Conservation (phyloP, 208 protist genomes). For the Leishmania lainsoni region DNA sequence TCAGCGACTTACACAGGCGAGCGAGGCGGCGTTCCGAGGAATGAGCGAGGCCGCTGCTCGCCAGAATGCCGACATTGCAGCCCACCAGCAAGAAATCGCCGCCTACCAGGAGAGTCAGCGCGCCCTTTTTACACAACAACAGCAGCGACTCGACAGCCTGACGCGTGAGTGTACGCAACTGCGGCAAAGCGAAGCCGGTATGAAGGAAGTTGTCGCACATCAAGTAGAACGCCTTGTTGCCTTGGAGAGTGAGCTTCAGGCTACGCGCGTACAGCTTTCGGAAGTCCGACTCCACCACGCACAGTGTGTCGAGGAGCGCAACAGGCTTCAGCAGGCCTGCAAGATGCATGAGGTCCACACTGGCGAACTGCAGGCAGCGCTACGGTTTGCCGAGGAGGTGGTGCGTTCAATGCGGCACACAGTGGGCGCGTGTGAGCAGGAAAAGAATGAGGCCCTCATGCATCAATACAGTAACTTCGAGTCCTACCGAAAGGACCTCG, state of each 20-base stretch:
- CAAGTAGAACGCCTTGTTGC: constrained; percentile 32
- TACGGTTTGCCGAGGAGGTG: constrained; percentile 29
- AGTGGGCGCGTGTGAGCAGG: constrained; percentile 24
- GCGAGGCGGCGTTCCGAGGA: constrained; percentile 24
- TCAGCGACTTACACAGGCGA: constrained; percentile 23
- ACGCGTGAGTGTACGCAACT: constrained; percentile 29
- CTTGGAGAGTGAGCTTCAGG: constrained; percentile 30
- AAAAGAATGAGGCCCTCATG: constrained; percentile 39
- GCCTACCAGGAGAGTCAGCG: constrained; percentile 36
- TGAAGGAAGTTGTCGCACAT: constrained; percentile 32
- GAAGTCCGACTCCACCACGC: constrained; percentile 13
- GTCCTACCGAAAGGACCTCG: constrained; percentile 27
- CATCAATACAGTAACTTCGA: constrained; percentile 52
- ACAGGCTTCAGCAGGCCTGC: constrained; percentile 25
- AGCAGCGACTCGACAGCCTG: constrained; percentile 27
- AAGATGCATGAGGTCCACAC: constrained; percentile 31
- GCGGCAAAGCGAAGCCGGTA: constrained; percentile 25
- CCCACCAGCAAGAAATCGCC: constrained; percentile 31
- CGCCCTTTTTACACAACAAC: constrained; percentile 16
- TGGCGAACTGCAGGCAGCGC: constrained; percentile 22
- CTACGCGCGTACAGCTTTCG: constrained; percentile 16
- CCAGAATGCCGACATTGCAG: constrained; percentile 4
- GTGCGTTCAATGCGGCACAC: constrained; percentile 35
- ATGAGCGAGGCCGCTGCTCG: constrained; percentile 15
- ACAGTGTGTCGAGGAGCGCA: constrained; percentile 17